Conservation (phyloP, 2,329 filamentous ascomycete genomes). For the Cercospora janseana region DNA sequence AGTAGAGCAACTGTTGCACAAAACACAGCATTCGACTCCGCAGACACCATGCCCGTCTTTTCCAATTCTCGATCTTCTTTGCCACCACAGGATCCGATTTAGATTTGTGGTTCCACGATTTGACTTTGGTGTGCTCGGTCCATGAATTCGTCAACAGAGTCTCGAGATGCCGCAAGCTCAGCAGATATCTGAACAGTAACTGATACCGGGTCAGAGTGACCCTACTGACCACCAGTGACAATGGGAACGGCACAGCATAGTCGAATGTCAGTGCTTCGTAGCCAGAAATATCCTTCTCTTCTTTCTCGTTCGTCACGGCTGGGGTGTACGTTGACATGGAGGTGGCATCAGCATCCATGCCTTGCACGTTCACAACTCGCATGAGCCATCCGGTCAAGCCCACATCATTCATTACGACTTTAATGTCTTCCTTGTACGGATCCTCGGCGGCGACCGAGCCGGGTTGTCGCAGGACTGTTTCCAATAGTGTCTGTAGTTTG, state of each 20-base stretch:
- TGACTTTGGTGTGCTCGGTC: constrained; percentile 80
- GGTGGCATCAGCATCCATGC: constrained; percentile 68
- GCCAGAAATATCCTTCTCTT: constrained; percentile 82
- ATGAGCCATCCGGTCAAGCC: constrained; percentile 91
- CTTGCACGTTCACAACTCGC: constrained; percentile 93
- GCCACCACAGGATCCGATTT: constrained; percentile 55
- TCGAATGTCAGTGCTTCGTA: constrained; percentile 93
- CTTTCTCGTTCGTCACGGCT: constrained; percentile 58
- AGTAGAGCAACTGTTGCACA: constrained; percentile 93
- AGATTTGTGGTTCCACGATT: constrained; percentile 72
- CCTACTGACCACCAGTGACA: constrained; percentile 90
- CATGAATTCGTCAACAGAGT: constrained; percentile 81
- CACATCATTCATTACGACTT: constrained; percentile 94
- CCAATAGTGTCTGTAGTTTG: constrained; percentile 93
- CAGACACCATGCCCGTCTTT: constrained; percentile 85
- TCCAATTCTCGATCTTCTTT: constrained; percentile 79
- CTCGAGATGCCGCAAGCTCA: constrained; percentile 87
- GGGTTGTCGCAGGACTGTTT: constrained; percentile 91
- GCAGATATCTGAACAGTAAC: constrained; percentile 87
- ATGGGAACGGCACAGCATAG: constrained; percentile 89
- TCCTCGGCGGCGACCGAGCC: constrained; percentile 91
- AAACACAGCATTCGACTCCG: constrained; percentile 94
- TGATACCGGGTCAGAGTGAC: constrained; percentile 98
- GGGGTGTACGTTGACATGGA: constrained; percentile 64
- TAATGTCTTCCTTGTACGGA: constrained; percentile 97